phyloP scores from a whole-genome alignment of 306 rosid species.

The cucumber (Cucumis sativus) region Cucumber_9930_V3 NC_026657.2:33129001-33129500 shows the following conservation, averaged over 20 bases:
- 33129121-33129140: slow-evolving; percentile 16
- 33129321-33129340: neutral
- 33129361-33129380: neutral
- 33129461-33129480: no score
- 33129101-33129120: slow-evolving; percentile 27
- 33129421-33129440: no score
- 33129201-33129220: neutral
- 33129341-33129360: neutral
- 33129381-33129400: neutral
- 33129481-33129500: no score
- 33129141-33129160: slow-evolving; percentile 10
- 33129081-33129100: slow-evolving; percentile 20
- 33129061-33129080: slow-evolving; percentile 23
- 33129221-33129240: neutral
- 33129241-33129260: slow-evolving; percentile 4
- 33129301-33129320: neutral
- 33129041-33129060: slow-evolving; percentile 27
- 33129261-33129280: neutral
- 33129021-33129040: slow-evolving; percentile 33
- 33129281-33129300: neutral
- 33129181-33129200: slow-evolving; percentile 8
- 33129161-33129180: slow-evolving; percentile 1
- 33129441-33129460: no score
- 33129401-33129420: neutral
- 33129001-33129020: slow-evolving; percentile 32